Evolutionary conservation across 2,329 filamentous ascomycete species (phyloP), one percentile per base, ranked within the genome.

Genomic region (Penicillium sp.): DNA sequence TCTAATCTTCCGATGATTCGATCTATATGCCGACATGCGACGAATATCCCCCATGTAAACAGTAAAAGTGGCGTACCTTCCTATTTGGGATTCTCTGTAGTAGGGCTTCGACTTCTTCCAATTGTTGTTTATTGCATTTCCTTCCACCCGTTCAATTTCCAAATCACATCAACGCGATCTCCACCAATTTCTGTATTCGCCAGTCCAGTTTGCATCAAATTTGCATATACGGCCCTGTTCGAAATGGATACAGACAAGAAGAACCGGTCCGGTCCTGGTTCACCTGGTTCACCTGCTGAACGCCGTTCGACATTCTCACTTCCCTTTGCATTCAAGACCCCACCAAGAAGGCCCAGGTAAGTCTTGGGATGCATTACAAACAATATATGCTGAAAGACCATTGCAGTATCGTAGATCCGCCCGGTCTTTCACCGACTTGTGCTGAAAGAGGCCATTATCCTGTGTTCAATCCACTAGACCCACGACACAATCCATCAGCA

Each of bases 391-490:
- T 54, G 9, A 54, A 19, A 39, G n/a, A 54, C 21, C 4, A 11
- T 14, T 31, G 26, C 31, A 64, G 59, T 29, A 33, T 62, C 31
- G 43, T 58, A 45, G 59, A 44, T 26, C 50, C 43, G 24, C 60
- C 22, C 46, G 52, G 27, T 54, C 51, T 43, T 43, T 59, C 26
- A 22, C 66, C 65, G 39, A 64, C 65, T 3, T 75, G 70, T 48
- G 60, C 71, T 46, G 73, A 76, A 59, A 69, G 60, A 31, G 53
- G 55, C 9, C 68, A 74, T 56, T 76, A 76, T 56, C 72, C 74
- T 2, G 35, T 76, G 14, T 76, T 70, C 52, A 65, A 75, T 48
- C 71, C 72, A 29, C 59, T 55, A n/a, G 66, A 76, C 49, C 71
- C 73, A 56, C 64, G 69, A 27, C 74, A 76, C 49, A 75, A 74